Evolutionary conservation across 2,329 filamentous ascomycete species (phyloP), one percentile per base, ranked within the genome.

Genomic region (Fusarium ramigenum): DNA sequence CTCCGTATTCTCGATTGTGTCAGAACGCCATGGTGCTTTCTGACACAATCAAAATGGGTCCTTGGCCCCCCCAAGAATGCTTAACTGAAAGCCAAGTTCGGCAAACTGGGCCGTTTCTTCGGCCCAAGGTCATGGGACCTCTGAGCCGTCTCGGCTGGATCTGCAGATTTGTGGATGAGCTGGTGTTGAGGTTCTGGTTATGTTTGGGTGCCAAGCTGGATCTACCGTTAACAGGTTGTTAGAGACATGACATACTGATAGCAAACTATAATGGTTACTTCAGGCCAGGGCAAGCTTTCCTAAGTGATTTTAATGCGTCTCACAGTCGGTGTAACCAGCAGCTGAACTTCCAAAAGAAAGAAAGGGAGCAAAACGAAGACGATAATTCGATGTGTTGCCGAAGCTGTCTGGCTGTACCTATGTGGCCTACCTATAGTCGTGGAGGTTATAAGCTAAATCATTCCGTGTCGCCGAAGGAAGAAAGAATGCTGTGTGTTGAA

Each of bases 31-130:
- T 16, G 8, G 8, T 16, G 15, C 37, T 58, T 61, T 58, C 50
- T 63, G 42, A 42, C 16, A 18, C 25, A 34, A 60, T 52, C 30
- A n/a, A 39, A n/a, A 68, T 63, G 65, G 71, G 59, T 64, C 59
- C 53, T 44, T 28, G 21, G 11, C 7, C 47, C 30, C 9, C 30
- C 30, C 46, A 58, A 56, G 30, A 42, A 60, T 72, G 72, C 71
- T 74, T 74, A 66, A 66, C 56, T 63, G 37, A 74, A 74, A 74
- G 72, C 68, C 60, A 72, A 74, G 71, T 53, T 47, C 40, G 28
- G 46, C 47, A 71, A 72, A 71, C 53, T 69, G 63, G 63, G 62
- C 46, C 19, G 9, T 47, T 47, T 47, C 23, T 28, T 46, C n/a
- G 54, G 52, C 18, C n/a, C 37, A 65, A 43, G 43, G 47, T 36